These are phyloP conservation scores for Stereum hirsutum DNA, from an alignment of 1,284 basidiomycete species.

Conservation along the genomic window DNA sequence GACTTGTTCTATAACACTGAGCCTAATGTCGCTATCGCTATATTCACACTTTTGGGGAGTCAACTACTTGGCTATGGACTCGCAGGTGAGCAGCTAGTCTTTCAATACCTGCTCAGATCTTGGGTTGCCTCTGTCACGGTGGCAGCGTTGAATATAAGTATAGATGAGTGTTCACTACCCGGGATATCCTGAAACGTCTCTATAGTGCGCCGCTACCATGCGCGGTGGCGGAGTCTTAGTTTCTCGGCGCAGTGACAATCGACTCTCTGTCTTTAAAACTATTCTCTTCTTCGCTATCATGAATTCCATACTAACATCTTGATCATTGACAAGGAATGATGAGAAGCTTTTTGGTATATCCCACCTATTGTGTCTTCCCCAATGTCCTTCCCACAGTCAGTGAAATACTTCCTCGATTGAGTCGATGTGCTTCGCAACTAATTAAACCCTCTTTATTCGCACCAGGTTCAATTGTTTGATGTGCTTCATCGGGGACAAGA, in stretches of 20 bases:
- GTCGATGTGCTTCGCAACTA: neutral
- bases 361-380: slow-evolving; percentile 13
- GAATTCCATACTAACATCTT: slow-evolving; percentile 3
- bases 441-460: neutral
- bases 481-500: slow-evolving; percentile 41
- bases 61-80: slow-evolving; percentile 24
- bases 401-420: neutral
- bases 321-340: slow-evolving; percentile 10
- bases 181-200: too few relatives aligned
- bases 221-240: too few relatives aligned
- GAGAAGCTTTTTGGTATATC: slow-evolving; percentile 26
- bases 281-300: too few relatives aligned
- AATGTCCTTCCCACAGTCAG: slow-evolving; percentile 2
- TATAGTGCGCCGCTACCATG: too few relatives aligned
- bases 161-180: slow-evolving; percentile 1
- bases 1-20: slow-evolving; percentile 26
- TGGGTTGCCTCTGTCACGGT: too few relatives aligned
- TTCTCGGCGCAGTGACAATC: too few relatives aligned
- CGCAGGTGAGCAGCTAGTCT: slow-evolving; percentile 11
- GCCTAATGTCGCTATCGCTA: slow-evolving; percentile 25
- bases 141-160: too few relatives aligned
- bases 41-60: slow-evolving; percentile 23
- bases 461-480: slow-evolving; percentile 44
- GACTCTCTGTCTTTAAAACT: too few relatives aligned
- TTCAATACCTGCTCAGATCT: too few relatives aligned